phyloP scores from a whole-genome alignment of 768 basidiomycete genomes.

The Phanerochaete carnosa region DNA sequence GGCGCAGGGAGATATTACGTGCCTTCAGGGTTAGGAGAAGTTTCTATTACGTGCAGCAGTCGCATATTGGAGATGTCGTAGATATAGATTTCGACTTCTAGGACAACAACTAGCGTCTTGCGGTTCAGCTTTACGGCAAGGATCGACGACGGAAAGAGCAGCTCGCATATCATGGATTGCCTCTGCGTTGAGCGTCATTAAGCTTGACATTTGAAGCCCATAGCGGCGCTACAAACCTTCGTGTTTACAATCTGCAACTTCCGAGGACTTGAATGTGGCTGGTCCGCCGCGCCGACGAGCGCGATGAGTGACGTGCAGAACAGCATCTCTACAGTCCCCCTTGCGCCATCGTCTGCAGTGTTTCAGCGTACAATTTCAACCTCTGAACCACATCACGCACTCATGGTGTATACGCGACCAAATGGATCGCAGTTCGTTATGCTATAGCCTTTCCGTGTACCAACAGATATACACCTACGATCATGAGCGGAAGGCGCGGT shows the following conservation, averaged over 20 bases:
- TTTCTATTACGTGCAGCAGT: constrained; percentile 95
- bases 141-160: constrained; percentile 94
- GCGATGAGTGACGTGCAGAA: constrained; percentile 99
- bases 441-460: constrained; percentile 92
- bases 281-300: constrained; percentile 92
- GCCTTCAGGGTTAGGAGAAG: constrained; percentile 94
- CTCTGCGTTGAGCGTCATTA: constrained; percentile 45
- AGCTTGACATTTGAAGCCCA: background rate
- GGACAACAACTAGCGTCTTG: constrained; percentile 91
- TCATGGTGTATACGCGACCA: constrained; percentile 92
- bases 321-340: constrained; percentile 98
- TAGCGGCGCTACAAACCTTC: constrained; percentile 55
- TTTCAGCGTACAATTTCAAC: background rate
- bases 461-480: constrained; percentile 83
- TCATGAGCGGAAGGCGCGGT: constrained; percentile 4
- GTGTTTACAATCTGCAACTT: constrained; percentile 98
- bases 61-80: constrained; percentile 99
- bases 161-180: constrained; percentile 98
- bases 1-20: constrained; percentile 15
- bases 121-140: constrained; percentile 98
- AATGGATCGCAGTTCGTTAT: constrained; percentile 99
- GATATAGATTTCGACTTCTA: constrained; percentile 98
- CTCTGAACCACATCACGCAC: constrained; percentile 44
- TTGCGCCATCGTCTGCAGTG: constrained; percentile 79
- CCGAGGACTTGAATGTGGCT: constrained; percentile 84